Percentiles rank a stretch among this genome's conserved stretches.
phyloP scores from a whole-genome alignment of 2,329 filamentous ascomycete genomes.

The Xylaria digitata region DNA sequence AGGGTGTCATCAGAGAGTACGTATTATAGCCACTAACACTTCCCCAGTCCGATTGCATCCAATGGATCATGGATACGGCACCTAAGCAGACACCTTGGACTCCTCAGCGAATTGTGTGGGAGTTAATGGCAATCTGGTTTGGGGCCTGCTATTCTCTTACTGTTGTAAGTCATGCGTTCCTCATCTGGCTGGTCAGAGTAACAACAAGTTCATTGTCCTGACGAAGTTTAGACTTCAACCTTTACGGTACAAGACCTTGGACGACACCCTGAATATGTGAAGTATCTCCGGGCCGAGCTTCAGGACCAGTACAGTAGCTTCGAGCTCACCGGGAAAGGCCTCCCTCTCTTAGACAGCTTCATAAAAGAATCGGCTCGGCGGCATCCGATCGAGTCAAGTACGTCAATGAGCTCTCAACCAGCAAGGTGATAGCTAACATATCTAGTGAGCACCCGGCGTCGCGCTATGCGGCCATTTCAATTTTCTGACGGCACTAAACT shows the following conservation, averaged over 20 bases:
- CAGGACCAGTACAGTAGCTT: constrained; percentile 1
- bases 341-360: constrained; percentile 46
- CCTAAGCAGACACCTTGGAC: constrained; percentile 46
- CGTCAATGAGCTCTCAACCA: neutral
- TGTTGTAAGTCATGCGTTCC: too few species aligned
- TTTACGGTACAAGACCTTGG: constrained; percentile 33
- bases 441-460: constrained; percentile 33
- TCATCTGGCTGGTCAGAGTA: too few species aligned
- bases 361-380: constrained; percentile 45
- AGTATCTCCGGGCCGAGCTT: constrained; percentile 31
- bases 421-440: too few species aligned
- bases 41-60: constrained; percentile 44
- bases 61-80: constrained; percentile 51
- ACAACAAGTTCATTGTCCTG: constrained; percentile 41
- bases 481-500: constrained; percentile 34
- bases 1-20: neutral
- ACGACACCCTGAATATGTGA: constrained; percentile 37
- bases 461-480: constrained; percentile 21
- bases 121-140: constrained; percentile 52
- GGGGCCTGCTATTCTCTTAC: constrained; percentile 38
- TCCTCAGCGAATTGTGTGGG: constrained; percentile 44
- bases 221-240: constrained; percentile 39
- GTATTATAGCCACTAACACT: neutral
- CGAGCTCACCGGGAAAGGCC: constrained; percentile 6
- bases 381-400: constrained; percentile 42